Percentiles rank a stretch among this genome's conserved stretches.
Evolutionary conservation across 2,329 filamentous ascomycete genomes (phyloP).

Genomic region (Scytalidium lignicola): DNA sequence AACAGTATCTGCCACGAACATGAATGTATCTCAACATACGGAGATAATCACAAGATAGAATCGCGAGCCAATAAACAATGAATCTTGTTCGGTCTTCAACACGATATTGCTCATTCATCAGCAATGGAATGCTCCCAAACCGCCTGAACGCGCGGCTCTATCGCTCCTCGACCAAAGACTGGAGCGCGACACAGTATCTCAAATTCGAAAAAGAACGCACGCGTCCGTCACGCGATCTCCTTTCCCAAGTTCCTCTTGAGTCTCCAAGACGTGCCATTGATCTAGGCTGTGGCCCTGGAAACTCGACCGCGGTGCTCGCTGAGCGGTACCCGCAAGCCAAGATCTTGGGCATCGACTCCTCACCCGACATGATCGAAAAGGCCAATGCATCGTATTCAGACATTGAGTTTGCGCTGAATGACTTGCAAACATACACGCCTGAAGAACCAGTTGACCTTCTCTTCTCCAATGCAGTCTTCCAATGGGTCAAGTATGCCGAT

Average conservation of each 20-base stretch:
- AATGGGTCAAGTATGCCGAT: constrained; percentile 43
- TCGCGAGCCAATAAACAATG: no score
- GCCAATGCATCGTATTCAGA: constrained; percentile 37
- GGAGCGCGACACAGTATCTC: background rate
- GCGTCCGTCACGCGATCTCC: background rate
- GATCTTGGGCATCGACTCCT: constrained; percentile 49
- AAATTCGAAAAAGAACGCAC: background rate
- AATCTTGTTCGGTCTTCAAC: no score
- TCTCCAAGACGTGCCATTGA: constrained; percentile 21
- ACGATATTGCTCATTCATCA: no score
- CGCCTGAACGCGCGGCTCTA: background rate
- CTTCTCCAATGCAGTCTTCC: constrained; percentile 54
- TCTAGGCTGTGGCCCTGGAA: constrained; percentile 30
- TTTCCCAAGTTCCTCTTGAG: background rate
- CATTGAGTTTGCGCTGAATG: constrained; percentile 40
- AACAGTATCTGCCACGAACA: no score
- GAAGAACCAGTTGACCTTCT: constrained; percentile 35
- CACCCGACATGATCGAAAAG: constrained; percentile 48
- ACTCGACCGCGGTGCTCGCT: constrained; percentile 22
- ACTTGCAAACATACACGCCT: constrained; percentile 38
- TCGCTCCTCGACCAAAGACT: background rate
- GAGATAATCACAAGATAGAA: no score
- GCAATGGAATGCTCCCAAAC: no score
- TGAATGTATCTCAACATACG: no score
- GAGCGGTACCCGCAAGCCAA: constrained; percentile 40